Percentiles rank a stretch among this genome's conserved stretches.
Evolutionary conservation across 2,329 filamentous ascomycete genomes (phyloP).

Genomic region (Colletotrichum filicis): DNA sequence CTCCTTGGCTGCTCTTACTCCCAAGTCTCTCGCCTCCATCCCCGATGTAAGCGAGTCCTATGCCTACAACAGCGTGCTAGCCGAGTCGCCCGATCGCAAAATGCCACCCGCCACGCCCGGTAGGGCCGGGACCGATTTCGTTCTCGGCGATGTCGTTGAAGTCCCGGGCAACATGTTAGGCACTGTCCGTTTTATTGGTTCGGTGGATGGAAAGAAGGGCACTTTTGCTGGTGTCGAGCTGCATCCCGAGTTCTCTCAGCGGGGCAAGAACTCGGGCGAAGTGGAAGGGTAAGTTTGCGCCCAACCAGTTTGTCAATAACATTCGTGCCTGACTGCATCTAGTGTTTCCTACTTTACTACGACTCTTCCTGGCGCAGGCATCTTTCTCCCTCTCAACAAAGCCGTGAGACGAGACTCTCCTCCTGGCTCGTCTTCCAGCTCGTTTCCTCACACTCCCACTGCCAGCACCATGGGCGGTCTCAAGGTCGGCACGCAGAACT

Average conservation of each 20-base stretch:
- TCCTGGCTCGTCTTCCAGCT: constrained; percentile 57
- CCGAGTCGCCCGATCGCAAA: constrained; percentile 53
- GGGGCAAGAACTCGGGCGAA: constrained; percentile 95
- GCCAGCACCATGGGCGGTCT: constrained; percentile 69
- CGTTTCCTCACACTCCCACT: constrained; percentile 74
- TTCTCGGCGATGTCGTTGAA: constrained; percentile 86
- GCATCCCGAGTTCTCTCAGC: constrained; percentile 79
- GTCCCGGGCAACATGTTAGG: constrained; percentile 95
- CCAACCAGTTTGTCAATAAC: constrained; percentile 17
- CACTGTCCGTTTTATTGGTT: constrained; percentile 87
- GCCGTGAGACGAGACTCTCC: constrained; percentile 75
- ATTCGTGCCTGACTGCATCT: constrained; percentile 31
- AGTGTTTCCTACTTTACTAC: constrained; percentile 86
- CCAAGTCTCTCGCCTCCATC: constrained; percentile 70
- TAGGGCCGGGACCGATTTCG: constrained; percentile 64
- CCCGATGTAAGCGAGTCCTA: constrained; percentile 75
- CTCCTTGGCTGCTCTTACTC: constrained; percentile 76
- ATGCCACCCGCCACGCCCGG: constrained; percentile 68
- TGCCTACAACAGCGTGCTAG: constrained; percentile 66
- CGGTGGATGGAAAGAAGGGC: constrained; percentile 89
- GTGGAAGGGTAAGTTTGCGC: constrained; percentile 81
- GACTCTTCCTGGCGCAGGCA: constrained; percentile 81
- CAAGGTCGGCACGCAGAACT: constrained; percentile 65
- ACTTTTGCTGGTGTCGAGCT: constrained; percentile 94
- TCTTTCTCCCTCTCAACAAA: constrained; percentile 90